Conservation (phyloP, 2,329 filamentous ascomycete genomes). For the Monilinia aucupariae region DNA sequence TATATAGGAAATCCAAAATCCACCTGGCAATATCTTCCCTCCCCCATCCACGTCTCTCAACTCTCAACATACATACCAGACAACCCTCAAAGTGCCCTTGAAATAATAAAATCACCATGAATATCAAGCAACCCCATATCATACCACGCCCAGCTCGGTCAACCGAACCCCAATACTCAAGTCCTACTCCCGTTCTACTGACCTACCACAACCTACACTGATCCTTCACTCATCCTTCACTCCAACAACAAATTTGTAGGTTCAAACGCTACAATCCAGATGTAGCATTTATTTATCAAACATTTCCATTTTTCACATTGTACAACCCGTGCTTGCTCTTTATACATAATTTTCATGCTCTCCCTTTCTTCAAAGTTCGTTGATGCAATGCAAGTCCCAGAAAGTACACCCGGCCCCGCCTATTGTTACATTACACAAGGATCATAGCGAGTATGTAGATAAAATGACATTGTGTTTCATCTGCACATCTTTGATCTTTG, state of each 20-base stretch:
- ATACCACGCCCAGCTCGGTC: no score
- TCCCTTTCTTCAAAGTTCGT: not conserved
- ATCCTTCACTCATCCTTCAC: not conserved
- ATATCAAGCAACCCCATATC: no score
- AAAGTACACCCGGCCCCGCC: conserved; percentile 2
- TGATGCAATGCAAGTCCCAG: conserved; percentile 4
- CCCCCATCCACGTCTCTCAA: no score
- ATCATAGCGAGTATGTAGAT: conserved; percentile 10
- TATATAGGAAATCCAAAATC: no score
- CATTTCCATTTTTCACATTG: not conserved
- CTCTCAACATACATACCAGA: no score
- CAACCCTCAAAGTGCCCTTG: no score
- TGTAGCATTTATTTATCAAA: not conserved
- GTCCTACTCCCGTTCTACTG: no score
- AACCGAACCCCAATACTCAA: no score
- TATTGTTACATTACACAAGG: conserved; percentile 13
- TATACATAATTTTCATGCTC: not conserved
- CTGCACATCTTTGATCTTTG: not conserved
- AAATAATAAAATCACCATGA: no score
- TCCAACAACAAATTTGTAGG: not conserved
- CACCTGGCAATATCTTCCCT: no score
- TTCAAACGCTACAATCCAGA: not conserved
- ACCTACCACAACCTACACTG: no score
- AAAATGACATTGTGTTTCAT: conserved; percentile 11
- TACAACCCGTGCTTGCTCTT: not conserved